Conservation (phyloP, 169 alveolate genomes). For the Eimeria praecox region DNA sequence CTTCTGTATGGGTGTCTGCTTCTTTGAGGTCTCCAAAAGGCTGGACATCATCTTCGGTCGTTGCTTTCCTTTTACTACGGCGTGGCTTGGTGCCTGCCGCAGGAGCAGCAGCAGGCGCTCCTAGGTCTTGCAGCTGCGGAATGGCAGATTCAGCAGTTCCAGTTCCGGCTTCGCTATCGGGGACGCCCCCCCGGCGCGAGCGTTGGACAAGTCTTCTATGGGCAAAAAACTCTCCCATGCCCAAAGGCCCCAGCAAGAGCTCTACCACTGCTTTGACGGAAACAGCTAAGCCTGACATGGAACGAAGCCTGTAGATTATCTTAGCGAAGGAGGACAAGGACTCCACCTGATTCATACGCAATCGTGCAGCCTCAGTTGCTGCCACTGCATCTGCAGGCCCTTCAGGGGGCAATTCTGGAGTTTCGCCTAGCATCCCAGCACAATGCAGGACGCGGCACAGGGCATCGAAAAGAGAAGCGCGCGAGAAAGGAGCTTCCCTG, state of each 20-base stretch:
- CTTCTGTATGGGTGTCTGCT: neutral
- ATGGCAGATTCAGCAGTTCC: neutral
- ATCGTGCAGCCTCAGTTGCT: conserved; percentile 47
- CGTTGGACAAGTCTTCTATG: conserved; percentile 9
- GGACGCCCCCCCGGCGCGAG: neutral
- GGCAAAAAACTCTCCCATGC: conserved; percentile 60
- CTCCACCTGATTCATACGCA: conserved; percentile 61
- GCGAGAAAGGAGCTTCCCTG: neutral
- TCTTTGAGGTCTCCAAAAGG: neutral
- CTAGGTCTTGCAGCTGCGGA: neutral
- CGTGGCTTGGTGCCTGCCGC: conserved; percentile 14
- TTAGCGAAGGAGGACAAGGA: conserved; percentile 36
- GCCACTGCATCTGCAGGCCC: conserved; percentile 3
- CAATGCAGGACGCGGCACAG: conserved; percentile 39
- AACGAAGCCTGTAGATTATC: neutral
- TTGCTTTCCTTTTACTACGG: conserved; percentile 46
- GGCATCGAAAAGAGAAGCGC: conserved; percentile 56
- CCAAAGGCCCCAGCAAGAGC: conserved; percentile 31
- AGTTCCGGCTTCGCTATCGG: neutral
- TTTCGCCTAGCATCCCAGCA: conserved; percentile 3
- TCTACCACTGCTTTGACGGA: conserved; percentile 58
- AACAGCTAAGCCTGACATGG: conserved; percentile 1
- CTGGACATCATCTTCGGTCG: neutral
- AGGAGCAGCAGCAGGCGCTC: neutral
- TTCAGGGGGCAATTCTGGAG: neutral